Base-by-base conservation (phyloP, 495 filamentous ascomycete genomes). In the Collariella sp. region DNA sequence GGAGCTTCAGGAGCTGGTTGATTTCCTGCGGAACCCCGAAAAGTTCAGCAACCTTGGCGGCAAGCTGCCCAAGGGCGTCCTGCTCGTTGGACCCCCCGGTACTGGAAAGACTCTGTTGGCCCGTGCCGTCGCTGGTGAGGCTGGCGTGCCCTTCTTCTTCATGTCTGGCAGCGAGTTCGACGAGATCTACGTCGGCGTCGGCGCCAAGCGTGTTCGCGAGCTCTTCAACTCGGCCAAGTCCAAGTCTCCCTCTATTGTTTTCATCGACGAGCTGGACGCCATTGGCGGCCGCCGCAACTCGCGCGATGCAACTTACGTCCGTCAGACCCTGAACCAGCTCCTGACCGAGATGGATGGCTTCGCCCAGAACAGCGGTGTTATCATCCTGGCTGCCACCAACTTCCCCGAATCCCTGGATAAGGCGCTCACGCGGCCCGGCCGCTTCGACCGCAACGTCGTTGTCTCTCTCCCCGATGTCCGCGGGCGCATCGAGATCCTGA, bases 91-190 rank as follows among this genome's bases (percentile, higher is more conserved):
- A 7, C 93, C 93, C 63, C 93, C 93, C 31, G 93, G 93, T 71
- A 98, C 93, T 47, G 93, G 93, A 71, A 98, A 98, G 71, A 98
- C 93, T n/a, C 79, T 98, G 38, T 80, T 98, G 52, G 93, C 93
- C 54, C 87, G 94, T 59, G 93, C 93, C 11, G 93, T 98, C 47
- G 93, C 93, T 50, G 93, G 93, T 24, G 93, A 98, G 74, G 89
- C 93, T 40, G 93, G 93, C 54, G 94, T 97, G 19, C 93, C 93
- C 1, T 97, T 96, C 79, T 98, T 96, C 79, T 97, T 93, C 78
- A 96, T 98, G 91, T 97, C 94, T 60, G 93, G 93, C 24, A 91
- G 87, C 52, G 94, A 98, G 68, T 98, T 98, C 65, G 93, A 98
- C 63, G 93, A 98, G 68, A 86, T 98, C 38, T 98, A 96, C 62